Percentiles rank a stretch among this genome's conserved stretches.
Conservation (phyloP, 257 asterid genomes). For the Ligustrum vulgare region DNA sequence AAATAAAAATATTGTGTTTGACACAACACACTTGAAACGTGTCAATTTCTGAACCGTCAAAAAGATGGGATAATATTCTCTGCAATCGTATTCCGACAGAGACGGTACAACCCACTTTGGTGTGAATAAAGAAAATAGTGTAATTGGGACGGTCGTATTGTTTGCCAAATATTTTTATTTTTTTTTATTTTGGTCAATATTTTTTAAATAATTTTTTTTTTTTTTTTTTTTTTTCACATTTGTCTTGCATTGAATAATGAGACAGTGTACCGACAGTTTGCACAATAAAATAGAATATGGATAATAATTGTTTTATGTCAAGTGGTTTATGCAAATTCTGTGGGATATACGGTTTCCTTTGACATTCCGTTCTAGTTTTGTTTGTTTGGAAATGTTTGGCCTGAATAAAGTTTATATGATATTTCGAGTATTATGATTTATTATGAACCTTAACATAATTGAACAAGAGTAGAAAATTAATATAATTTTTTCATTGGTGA, state of each 20-base stretch:
- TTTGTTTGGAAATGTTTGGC: neutral
- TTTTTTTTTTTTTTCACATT: neutral
- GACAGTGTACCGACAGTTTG: constrained; percentile 2
- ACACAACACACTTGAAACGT: neutral
- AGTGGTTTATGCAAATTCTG: neutral
- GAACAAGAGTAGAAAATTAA: too few species aligned
- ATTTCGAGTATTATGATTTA: neutral
- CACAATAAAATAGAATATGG: neutral
- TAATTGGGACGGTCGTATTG: neutral
- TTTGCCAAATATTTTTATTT: neutral
- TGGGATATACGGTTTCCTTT: neutral
- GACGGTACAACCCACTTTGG: neutral
- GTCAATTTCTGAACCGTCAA: neutral
- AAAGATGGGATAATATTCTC: neutral
- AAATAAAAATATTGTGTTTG: too few species aligned
- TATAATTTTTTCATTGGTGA: neutral
- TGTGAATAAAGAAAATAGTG: neutral
- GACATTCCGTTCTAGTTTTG: neutral
- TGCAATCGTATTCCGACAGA: neutral
- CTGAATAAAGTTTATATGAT: neutral
- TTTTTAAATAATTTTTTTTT: too few species aligned
- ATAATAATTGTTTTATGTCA: neutral
- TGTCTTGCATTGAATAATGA: neutral
- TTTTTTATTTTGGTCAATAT: neutral
- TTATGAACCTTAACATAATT: neutral